Conservation (phyloP, 495 filamentous ascomycete genomes). For the Penicillium angulare region DNA sequence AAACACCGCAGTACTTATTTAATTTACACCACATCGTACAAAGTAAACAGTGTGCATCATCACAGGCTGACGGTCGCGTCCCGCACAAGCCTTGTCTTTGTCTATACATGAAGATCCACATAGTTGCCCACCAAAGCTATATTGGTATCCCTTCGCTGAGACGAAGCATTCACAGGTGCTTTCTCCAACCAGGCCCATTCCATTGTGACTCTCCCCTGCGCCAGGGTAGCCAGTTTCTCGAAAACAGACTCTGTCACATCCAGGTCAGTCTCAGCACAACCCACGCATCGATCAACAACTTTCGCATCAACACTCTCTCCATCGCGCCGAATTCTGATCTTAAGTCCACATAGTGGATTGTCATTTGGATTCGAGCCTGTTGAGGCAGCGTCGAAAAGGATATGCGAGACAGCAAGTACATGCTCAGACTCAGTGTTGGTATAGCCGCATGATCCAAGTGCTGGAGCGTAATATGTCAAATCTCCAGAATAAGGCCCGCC, state of each 20-base stretch:
- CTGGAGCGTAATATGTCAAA: constrained; percentile 68
- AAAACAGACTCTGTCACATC: constrained; percentile 66
- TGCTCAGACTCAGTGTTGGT: constrained; percentile 48
- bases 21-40: too few species aligned
- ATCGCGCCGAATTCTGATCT: constrained; percentile 54
- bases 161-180: constrained; percentile 16
- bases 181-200: constrained; percentile 66
- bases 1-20: too few species aligned
- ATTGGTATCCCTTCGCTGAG: background rate
- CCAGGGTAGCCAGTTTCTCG: constrained; percentile 52
- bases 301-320: constrained; percentile 61
- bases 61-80: too few species aligned
- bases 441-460: constrained; percentile 69
- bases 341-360: constrained; percentile 69
- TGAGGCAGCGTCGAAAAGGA: constrained; percentile 62
- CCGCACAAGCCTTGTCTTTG: too few species aligned
- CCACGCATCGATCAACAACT: constrained; percentile 73
- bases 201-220: constrained; percentile 57
- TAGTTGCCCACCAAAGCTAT: too few species aligned
- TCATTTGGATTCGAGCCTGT: constrained; percentile 60
- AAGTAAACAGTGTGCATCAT: too few species aligned
- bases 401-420: constrained; percentile 66
- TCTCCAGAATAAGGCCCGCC: constrained; percentile 58
- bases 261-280: constrained; percentile 62
- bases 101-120: too few species aligned